phyloP scores from a whole-genome alignment of 2,329 filamentous ascomycete genomes.

The Emergomyces pasteurianus region DNA sequence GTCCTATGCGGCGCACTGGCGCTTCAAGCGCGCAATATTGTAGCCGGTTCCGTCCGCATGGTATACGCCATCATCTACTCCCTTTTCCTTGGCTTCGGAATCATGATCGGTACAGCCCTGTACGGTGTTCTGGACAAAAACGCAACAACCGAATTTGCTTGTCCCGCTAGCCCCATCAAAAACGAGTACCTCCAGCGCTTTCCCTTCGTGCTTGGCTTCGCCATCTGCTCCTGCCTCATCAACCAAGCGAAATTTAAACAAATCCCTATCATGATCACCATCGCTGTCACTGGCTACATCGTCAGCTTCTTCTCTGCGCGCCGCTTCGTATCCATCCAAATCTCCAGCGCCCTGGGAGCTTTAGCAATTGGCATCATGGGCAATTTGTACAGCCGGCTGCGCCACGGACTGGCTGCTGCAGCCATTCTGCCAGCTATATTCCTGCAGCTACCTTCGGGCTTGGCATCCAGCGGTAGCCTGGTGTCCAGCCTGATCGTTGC shows the following conservation, averaged over 20 bases:
- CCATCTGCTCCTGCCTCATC: conserved; percentile 62
- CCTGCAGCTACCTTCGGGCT: conserved; percentile 49
- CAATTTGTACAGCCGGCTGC: conserved; percentile 60
- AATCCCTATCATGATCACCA: conserved; percentile 61
- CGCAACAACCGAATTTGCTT: conserved; percentile 39
- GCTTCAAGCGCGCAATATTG: conserved; percentile 55
- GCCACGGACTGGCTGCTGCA: conserved; percentile 70
- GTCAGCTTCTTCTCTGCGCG: conserved; percentile 62
- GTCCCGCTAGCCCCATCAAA: conserved; percentile 38
- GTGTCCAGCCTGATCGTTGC: conserved; percentile 41
- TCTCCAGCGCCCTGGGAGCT: conserved; percentile 66
- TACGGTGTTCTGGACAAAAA: conserved; percentile 49
- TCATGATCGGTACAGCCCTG: conserved; percentile 53
- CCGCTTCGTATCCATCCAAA: conserved; percentile 55
- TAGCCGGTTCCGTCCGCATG: conserved; percentile 60
- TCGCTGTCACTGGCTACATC: conserved; percentile 61
- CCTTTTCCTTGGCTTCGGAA: conserved; percentile 59
- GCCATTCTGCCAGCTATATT: conserved; percentile 83
- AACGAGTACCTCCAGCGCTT: conserved; percentile 44
- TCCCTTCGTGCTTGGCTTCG: conserved; percentile 62
- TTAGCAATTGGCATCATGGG: conserved; percentile 65
- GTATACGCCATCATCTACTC: conserved; percentile 66
- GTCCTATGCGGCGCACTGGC: conserved; percentile 52
- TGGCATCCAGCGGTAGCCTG: conserved; percentile 46
- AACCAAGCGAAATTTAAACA: conserved; percentile 75